Evolutionary conservation across 73 alveolate species (phyloP), one percentile per base, ranked within the genome.

Genomic region (Symbiodinium pilosum): DNA sequence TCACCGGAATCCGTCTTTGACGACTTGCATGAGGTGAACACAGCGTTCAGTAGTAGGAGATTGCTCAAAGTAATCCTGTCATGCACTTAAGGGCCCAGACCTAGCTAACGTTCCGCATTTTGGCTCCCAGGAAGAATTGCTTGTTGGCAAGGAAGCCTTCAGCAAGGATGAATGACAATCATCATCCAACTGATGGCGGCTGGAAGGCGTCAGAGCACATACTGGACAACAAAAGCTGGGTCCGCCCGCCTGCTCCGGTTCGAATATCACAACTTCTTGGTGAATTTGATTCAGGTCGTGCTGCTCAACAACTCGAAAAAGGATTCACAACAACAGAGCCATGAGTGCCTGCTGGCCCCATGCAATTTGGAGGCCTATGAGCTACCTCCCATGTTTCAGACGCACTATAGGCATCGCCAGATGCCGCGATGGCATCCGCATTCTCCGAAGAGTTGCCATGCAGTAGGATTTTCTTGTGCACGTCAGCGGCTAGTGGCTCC

Each of bases 371-470:
- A 3, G 93, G 93, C 86, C 95, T 34, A 7, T 86, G 44, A 12
- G 54, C 86, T n/a, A 30, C 69, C 42, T 56, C 6, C 12, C 95
- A 28, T 11, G 95, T 87, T 59, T 87, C 85, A 18, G 41, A 54
- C 39, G 95, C 95, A 6, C 34, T 26, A 86, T 38, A 87, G 14
- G 86, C 41, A 59, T 87, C 95, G 40, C 95, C 95, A 34, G 59
- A 68, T 11, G 95, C 95, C 43, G 59, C 95, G 34, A 87, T 87
- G 86, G 95, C 39, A 40, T 56, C 69, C 12, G 86, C 95, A 40
- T 40, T 56, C n/a, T 59, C 42, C 86, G 68, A 87, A 6, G 86
- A 56, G 42, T 84, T 87, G 21, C 95, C 95, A 39, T 87, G 95
- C 95, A 87, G 36, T 69, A 87, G 42, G 9, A 87, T 87, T 68